phyloP scores from a whole-genome alignment of 169 alveolate genomes.

The Haemoproteus tartakovskyi region DNA sequence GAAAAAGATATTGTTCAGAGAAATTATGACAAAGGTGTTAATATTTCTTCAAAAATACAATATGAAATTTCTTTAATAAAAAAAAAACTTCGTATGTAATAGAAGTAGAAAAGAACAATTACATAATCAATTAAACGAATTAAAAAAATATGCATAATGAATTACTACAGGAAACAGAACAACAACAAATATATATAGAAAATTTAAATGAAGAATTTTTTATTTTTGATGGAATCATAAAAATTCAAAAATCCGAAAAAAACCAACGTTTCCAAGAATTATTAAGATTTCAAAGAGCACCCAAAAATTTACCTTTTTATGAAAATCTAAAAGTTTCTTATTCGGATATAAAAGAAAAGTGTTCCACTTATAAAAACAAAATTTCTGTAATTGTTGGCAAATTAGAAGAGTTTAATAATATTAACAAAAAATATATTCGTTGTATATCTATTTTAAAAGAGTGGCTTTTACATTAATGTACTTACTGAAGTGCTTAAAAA shows the following conservation, averaged over 20 bases:
- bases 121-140: conserved; percentile 1
- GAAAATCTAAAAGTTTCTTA: conserved; percentile 13
- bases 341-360: conserved; percentile 7
- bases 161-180: conserved; percentile 1
- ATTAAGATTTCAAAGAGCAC: conserved; percentile 55
- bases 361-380: conserved; percentile 26
- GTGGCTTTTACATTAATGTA: conserved; percentile 21
- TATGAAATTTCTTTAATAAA: conserved; percentile 52
- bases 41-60: conserved; percentile 52
- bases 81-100: conserved; percentile 11
- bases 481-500: too few species aligned
- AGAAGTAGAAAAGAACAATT: conserved; percentile 14
- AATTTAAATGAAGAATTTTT: conserved; percentile 8
- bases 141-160: conserved; percentile 15
- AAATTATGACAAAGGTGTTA: conserved; percentile 54
- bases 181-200: not conserved
- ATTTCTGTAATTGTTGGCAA: conserved; percentile 8
- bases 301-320: conserved; percentile 5
- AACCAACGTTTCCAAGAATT: conserved; percentile 62
- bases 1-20: conserved; percentile 47
- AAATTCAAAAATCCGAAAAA: conserved; percentile 23
- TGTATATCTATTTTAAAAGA: conserved; percentile 13
- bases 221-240: conserved; percentile 9
- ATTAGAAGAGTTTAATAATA: not conserved
- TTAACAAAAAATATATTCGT: conserved; percentile 8